Evolutionary conservation across 306 rosid species (phyloP), one percentile per base, ranked within the genome.

Genomic region (Quercus cerris): DNA sequence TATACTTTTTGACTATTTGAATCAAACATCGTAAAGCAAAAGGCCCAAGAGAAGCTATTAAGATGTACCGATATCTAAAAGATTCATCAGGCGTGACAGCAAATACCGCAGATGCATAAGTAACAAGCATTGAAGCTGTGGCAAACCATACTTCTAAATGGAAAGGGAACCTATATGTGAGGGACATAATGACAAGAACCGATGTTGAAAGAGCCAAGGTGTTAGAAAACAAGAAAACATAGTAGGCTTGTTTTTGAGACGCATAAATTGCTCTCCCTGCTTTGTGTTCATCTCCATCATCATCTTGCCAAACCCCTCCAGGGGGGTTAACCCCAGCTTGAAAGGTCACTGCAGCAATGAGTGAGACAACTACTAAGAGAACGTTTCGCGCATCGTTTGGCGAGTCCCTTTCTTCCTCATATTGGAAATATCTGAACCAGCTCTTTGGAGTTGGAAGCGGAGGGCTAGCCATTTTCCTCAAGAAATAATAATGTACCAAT

Each of bases 261-360:
- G 75, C 78, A 8, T 75, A 72, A 13, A 83, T 85, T 10, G 82
- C 80, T 4, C 68, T 71, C 6, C 86, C 86, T 0, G 83, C 75
- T 1, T 6, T n/a, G 20, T 72, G 74, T n/a, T n/a, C n/a, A n/a
- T n/a, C n/a, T n/a, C n/a, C n/a, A n/a, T n/a, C n/a, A n/a, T n/a
- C 9, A 5, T 86, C 82, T 62, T 87, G 85, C 91, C 91, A 85
- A 44, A 87, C 82, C 1, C 90, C 88, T n/a, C 88, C 88, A 2
- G 84, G 88, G 35, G 84, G 88, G 8, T 75, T 84, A 9, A 87
- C 71, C 1, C 84, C 84, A 1, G 84, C 90, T 75, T 87, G 86
- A 75, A 82, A 84, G 18, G 88, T 80, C 33, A 79, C 88, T 3
- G 85, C 79, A 2, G 88, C 69, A 66, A 85, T 79, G 56, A 85